These are phyloP conservation scores for Apiospora malaysiana DNA, from an alignment of 2,329 filamentous ascomycete species.

Conservation along the genomic window DNA sequence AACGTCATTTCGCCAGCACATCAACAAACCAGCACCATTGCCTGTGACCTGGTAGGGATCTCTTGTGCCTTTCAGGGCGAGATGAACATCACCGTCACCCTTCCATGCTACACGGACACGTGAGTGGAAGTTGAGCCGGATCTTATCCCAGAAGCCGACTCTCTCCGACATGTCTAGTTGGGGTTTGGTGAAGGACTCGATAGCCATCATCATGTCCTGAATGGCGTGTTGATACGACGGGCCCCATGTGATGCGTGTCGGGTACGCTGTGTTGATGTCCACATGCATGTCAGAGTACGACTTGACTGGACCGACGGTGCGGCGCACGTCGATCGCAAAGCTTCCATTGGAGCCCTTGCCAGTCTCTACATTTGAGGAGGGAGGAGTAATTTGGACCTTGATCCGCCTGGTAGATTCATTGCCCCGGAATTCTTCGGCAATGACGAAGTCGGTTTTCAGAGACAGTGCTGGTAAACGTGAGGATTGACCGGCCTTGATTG, in stretches of 20 bases:
- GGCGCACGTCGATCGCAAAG: constrained; percentile 84
- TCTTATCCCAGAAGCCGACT: constrained; percentile 99
- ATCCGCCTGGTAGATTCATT: constrained; percentile 80
- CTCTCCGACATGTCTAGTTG: constrained; percentile 91
- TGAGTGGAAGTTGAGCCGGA: constrained; percentile 92
- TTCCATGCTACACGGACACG: constrained; percentile 89
- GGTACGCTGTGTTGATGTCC: constrained; percentile 90
- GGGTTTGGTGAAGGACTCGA: constrained; percentile 96
- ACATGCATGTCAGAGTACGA: constrained; percentile 92
- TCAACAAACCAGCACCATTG: constrained; percentile 91
- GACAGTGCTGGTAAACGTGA: constrained; percentile 81
- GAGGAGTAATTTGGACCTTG: constrained; percentile 82
- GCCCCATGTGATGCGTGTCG: constrained; percentile 95
- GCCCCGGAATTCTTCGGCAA: constrained; percentile 91
- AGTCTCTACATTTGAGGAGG: constrained; percentile 63
- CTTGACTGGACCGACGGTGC: constrained; percentile 94
- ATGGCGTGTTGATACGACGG: constrained; percentile 97
- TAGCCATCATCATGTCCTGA: constrained; percentile 99
- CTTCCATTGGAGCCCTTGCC: constrained; percentile 62
- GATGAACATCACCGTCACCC: constrained; percentile 92
- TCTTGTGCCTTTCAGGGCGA: constrained; percentile 87
- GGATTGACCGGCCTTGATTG: constrained; percentile 79
- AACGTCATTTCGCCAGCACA: constrained; percentile 98
- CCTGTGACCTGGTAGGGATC: constrained; percentile 95
- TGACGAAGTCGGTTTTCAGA: constrained; percentile 88